Conservation (phyloP, 495 filamentous ascomycete species). For the Penicillium goetzii region DNA sequence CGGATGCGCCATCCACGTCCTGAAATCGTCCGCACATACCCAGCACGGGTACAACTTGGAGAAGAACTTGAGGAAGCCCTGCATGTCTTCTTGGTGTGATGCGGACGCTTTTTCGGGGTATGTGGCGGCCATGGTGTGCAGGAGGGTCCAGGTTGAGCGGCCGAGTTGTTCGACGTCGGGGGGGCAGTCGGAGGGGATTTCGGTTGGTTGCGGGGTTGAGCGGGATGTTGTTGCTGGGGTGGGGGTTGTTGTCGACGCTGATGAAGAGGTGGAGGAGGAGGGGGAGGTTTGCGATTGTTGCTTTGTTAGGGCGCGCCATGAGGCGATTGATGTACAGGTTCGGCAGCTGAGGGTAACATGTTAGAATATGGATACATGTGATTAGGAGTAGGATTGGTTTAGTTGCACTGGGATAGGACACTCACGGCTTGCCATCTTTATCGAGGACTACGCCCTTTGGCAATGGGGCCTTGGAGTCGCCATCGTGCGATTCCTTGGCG, state of each 20-base stretch:
- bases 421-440: conserved; percentile 96
- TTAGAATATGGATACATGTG: conserved; percentile 13
- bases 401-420: conserved; percentile 12
- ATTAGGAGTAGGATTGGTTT: conserved; percentile 15
- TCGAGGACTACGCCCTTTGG: conserved; percentile 86
- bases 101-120: conserved; percentile 73
- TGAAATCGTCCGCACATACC: conserved; percentile 93
- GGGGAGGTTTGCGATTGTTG: conserved; percentile 37
- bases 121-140: conserved; percentile 85
- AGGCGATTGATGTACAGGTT: conserved; percentile 75
- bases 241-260: conserved; percentile 28
- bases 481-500: conserved; percentile 30
- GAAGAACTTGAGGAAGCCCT: conserved; percentile 78
- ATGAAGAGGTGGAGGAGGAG: conserved; percentile 27
- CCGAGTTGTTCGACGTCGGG: conserved; percentile 77
- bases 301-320: conserved; percentile 72
- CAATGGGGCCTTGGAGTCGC: conserved; percentile 43
- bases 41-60: conserved; percentile 90
- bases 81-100: conserved; percentile 72
- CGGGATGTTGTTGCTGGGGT: conserved; percentile 18
- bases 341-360: conserved; percentile 68
- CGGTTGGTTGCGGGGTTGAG: conserved; percentile 24
- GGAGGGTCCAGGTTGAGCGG: conserved; percentile 86
- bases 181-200: conserved; percentile 49
- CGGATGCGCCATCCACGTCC: conserved; percentile 72